phyloP scores from a whole-genome alignment of 2,329 filamentous ascomycete genomes.

The Cladobotryum protrusum region DNA sequence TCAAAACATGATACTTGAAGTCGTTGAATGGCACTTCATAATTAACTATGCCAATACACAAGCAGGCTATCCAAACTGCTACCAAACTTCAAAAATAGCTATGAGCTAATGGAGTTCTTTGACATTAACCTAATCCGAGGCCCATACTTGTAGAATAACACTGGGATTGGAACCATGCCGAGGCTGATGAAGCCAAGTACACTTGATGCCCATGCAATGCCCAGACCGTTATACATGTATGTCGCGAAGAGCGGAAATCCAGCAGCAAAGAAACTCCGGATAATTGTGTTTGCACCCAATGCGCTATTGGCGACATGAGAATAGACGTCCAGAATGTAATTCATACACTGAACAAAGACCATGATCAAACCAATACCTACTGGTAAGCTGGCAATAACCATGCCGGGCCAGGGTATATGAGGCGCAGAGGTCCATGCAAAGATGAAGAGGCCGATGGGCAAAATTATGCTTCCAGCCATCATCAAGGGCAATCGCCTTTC shows the following conservation, averaged over 20 bases:
- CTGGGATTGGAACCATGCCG: conserved; percentile 12
- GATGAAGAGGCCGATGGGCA: conserved; percentile 5
- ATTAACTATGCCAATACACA: too few relatives aligned
- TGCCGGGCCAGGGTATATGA: conserved; percentile 25
- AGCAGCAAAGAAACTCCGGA: conserved; percentile 55
- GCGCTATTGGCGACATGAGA: conserved; percentile 26
- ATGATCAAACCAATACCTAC: conserved; percentile 1
- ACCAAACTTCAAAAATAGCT: neutral
- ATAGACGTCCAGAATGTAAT: conserved; percentile 28
- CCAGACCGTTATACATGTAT: conserved; percentile 13
- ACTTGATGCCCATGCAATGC: conserved; percentile 15
- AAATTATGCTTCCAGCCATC: conserved; percentile 7
- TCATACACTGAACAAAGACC: conserved; percentile 34
- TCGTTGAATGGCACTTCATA: too few relatives aligned
- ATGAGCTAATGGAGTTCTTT: conserved; percentile 3
- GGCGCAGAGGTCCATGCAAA: conserved; percentile 7
- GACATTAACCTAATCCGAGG: conserved; percentile 2
- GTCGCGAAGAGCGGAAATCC: conserved; percentile 26
- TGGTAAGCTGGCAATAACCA: conserved; percentile 13
- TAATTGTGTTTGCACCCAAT: conserved; percentile 26
- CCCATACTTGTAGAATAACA: conserved; percentile 14
- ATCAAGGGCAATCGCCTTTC: conserved; percentile 6
- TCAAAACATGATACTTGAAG: too few relatives aligned
- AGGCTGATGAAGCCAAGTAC: conserved; percentile 11
- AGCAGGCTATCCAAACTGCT: too few relatives aligned